These are phyloP conservation scores for Scenedesmus sp. DNA, from an alignment of 163 green algal species.

Conservation along the genomic window DNA sequence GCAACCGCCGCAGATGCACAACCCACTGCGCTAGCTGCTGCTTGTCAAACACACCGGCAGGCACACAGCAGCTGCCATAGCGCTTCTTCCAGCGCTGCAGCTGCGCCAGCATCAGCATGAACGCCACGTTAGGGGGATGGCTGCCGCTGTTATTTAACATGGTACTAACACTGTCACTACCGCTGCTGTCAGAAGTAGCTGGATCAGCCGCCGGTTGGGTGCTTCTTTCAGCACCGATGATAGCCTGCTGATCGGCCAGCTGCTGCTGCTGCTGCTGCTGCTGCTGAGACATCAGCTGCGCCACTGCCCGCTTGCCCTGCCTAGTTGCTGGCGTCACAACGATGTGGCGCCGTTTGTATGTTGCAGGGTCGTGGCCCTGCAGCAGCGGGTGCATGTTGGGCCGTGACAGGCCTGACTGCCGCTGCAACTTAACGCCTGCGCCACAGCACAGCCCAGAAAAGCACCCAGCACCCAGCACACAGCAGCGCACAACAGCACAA, in stretches of 20 bases:
- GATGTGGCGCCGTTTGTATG: constrained; percentile 23
- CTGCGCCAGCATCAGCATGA: constrained; percentile 38
- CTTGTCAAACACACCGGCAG: constrained; percentile 24
- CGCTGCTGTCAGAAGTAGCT: not conserved
- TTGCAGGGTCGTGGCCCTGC: constrained; percentile 25
- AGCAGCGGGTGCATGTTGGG: constrained; percentile 40
- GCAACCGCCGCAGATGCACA: not conserved
- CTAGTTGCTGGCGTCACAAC: constrained; percentile 4
- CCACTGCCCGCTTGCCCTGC: not conserved
- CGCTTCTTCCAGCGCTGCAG: constrained; percentile 39
- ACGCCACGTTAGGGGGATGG: not conserved
- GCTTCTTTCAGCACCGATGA: not conserved
- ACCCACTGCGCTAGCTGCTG: constrained; percentile 19
- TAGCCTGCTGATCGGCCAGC: not conserved
- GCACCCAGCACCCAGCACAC: not conserved
- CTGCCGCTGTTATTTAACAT: not conserved
- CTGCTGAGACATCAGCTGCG: not conserved
- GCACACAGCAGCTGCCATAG: constrained; percentile 26
- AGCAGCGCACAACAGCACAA: not conserved
- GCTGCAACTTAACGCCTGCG: constrained; percentile 34
- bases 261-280: constrained; percentile 3
- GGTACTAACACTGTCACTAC: not conserved
- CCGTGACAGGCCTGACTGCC: not conserved
- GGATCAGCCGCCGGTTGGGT: not conserved
- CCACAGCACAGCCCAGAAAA: not conserved